A percentile compares a stretch with the other conserved stretches of the same genome.
Conservation (phyloP, 495 filamentous ascomycete genomes). For the Hyaloscypha bicolor region DNA sequence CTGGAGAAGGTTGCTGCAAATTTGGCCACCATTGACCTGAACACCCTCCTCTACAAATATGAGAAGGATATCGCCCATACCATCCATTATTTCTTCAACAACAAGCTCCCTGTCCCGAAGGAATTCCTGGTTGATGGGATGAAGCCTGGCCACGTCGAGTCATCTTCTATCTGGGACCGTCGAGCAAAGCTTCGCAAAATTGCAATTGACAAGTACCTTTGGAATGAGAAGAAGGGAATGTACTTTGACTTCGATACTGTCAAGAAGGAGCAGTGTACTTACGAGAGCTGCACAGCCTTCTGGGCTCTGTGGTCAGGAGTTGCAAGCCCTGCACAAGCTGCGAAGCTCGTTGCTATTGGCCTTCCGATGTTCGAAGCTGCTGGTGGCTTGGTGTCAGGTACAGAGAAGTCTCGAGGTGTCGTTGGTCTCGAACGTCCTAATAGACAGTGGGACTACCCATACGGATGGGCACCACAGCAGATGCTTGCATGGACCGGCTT, state of each 20-base stretch:
- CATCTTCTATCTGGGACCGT: conserved; percentile 85
- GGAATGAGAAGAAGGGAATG: conserved; percentile 89
- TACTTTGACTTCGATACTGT: conserved; percentile 95
- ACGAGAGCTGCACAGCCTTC: conserved; percentile 89
- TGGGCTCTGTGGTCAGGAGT: conserved; percentile 97
- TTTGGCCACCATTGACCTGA: conserved; percentile 90
- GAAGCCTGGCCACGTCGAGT: conserved; percentile 64
- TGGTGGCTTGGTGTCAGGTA: conserved; percentile 88
- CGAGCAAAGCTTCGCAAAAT: conserved; percentile 77
- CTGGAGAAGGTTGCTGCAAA: conserved; percentile 86
- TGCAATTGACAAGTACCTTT: conserved; percentile 84
- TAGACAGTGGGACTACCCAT: conserved; percentile 97
- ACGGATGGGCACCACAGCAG: conserved; percentile 98
- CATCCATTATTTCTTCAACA: conserved; percentile 80
- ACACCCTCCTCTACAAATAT: conserved; percentile 93
- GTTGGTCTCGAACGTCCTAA: conserved; percentile 84
- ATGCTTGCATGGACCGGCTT: conserved; percentile 96
- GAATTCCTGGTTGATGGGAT: conserved; percentile 71
- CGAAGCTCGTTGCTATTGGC: conserved; percentile 70
- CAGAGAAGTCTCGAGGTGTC: conserved; percentile 78
- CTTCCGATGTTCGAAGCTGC: conserved; percentile 84
- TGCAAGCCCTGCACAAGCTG: conserved; percentile 76
- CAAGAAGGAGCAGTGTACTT: conserved; percentile 72
- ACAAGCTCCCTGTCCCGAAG: conserved; percentile 72
- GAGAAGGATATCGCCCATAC: conserved; percentile 86